These are phyloP conservation scores for Penicillium sp. DNA, from an alignment of 2,329 filamentous ascomycete species.

Conservation along the genomic window DNA sequence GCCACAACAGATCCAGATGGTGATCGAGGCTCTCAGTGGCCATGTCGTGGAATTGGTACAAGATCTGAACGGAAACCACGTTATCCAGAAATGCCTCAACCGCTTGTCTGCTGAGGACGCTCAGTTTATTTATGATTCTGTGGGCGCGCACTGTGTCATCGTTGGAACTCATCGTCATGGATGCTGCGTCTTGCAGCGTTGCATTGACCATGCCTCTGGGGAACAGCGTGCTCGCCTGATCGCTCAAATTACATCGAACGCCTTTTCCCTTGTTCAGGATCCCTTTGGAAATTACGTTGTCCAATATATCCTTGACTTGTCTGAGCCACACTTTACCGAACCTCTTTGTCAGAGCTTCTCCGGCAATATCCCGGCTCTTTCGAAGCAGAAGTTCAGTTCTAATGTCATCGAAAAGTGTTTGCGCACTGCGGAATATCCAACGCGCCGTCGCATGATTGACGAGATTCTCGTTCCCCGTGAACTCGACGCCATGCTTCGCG, in stretches of 20 bases:
- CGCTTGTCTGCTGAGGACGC: constrained; percentile 80
- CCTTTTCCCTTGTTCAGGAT: constrained; percentile 87
- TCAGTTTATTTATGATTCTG: constrained; percentile 95
- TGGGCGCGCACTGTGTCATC: constrained; percentile 78
- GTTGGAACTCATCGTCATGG: constrained; percentile 97
- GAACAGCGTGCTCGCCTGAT: constrained; percentile 86
- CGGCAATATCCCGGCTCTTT: constrained; percentile 66
- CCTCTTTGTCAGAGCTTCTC: constrained; percentile 79
- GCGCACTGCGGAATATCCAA: constrained; percentile 71
- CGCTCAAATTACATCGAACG: constrained; percentile 78
- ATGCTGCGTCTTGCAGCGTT: constrained; percentile 95
- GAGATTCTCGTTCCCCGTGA: constrained; percentile 73
- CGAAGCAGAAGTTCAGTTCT: constrained; percentile 98
- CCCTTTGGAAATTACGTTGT: constrained; percentile 98
- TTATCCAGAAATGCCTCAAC: constrained; percentile 98
- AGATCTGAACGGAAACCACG: constrained; percentile 96
- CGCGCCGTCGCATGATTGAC: constrained; percentile 76
- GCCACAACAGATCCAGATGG: constrained; percentile 76
- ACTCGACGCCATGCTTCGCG: constrained; percentile 82
- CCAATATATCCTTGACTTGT: constrained; percentile 95
- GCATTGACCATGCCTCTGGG: constrained; percentile 93
- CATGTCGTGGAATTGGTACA: constrained; percentile 93
- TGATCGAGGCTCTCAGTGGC: constrained; percentile 77
- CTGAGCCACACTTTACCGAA: constrained; percentile 81
- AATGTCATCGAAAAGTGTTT: constrained; percentile 98